Evolutionary conservation across 768 basidiomycete genomes (phyloP), one percentile per base, ranked within the genome.

Genomic region (Flagelloscypha sp.): DNA sequence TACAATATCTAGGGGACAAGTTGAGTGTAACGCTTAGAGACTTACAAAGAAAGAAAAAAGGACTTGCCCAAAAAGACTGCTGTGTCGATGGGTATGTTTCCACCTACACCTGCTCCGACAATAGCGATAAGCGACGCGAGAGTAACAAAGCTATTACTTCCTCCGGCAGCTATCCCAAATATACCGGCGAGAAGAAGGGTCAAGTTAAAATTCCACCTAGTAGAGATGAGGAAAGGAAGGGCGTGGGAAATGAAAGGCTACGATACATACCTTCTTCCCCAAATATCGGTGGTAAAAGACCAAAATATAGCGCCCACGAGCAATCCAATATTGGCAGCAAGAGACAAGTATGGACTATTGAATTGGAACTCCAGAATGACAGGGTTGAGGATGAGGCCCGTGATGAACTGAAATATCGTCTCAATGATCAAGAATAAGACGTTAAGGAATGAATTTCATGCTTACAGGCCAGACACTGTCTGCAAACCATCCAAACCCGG

Each of bases 41-140:
- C 9, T 7, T 20, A 24, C 13, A 7, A 43, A 16, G 15, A 23
- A 7, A 6, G 29, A 2, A 18, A 15, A 11, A 7, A 8, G 18
- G 19, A 19, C 43, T 17, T 8, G 70, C 70, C 70, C 33, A 74
- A 53, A 43, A 74, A 72, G 15, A 74, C 64, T 5, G 68, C 64
- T 10, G 68, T 63, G 43, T 65, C 72, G 3, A 78, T 74, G 2
- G 76, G 72, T 24, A 77, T 50, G 46, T 78, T 78, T 7, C 77
- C 59, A 20, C 74, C 74, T 0, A 62, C 71, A 4, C 74, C 74
- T 4, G 74, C 44, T 1, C 68, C 62, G 8, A 66, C 55, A 6
- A 65, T 42, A 6, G 71, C 66, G 7, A 64, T 48, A 23, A 79
- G 54, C 4, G 66, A 61, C 0, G 72, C 68, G 28, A 76, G 57